A percentile compares a stretch with the other conserved stretches of the same genome.
Evolutionary conservation across 192 early-diverging fungal species (phyloP).

Genomic region (Coemansia sp.): DNA sequence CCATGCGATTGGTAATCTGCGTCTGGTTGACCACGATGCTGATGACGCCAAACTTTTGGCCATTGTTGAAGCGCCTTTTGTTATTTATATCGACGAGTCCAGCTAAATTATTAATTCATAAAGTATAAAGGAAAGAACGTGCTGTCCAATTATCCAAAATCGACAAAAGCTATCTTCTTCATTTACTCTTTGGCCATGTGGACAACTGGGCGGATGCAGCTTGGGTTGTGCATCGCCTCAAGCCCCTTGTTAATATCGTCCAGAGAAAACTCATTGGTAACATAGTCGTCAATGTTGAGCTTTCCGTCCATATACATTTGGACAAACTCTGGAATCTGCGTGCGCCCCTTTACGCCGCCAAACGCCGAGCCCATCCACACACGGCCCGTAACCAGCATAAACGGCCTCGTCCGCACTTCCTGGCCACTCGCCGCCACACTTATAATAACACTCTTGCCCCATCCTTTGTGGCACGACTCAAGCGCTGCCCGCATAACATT

Average conservation of each 20-base stretch:
- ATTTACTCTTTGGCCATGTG: constrained; percentile 34
- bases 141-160: no score
- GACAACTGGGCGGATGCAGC: constrained; percentile 58
- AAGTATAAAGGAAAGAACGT: no score
- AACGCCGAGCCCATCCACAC: constrained; percentile 96
- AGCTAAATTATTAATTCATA: not conserved
- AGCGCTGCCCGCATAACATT: constrained; percentile 93
- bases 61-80: constrained; percentile 42
- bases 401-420: constrained; percentile 91
- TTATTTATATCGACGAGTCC: constrained; percentile 33
- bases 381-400: constrained; percentile 95
- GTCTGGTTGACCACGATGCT: constrained; percentile 29
- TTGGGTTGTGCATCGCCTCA: constrained; percentile 81
- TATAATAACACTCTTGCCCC: constrained; percentile 87
- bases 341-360: constrained; percentile 94
- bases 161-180: no score
- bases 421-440: constrained; percentile 92
- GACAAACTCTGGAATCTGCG: constrained; percentile 84
- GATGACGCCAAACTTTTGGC: constrained; percentile 25
- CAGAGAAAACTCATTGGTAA: constrained; percentile 79
- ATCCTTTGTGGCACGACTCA: constrained; percentile 89
- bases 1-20: constrained; percentile 26
- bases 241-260: constrained; percentile 92
- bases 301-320: constrained; percentile 79
- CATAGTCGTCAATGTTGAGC: constrained; percentile 89